Evolutionary conservation across 768 basidiomycete genomes (phyloP).

Genomic region (Lactifluus pinguis): DNA sequence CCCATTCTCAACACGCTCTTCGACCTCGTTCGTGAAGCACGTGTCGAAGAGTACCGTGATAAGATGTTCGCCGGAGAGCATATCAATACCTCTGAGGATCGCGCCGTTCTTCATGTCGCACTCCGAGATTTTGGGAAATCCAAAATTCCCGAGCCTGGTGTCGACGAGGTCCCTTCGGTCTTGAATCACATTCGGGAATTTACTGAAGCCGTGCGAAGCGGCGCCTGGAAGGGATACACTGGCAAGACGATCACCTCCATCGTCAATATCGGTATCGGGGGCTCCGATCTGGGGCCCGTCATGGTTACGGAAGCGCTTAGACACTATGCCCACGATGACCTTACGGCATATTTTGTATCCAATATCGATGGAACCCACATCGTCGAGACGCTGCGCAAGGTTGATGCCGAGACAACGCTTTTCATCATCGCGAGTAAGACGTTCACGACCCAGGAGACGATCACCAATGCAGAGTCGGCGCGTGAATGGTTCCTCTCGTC

Average conservation of each 20-base stretch:
- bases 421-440: slow-evolving; percentile 99
- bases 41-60: slow-evolving; percentile 76
- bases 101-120: slow-evolving; percentile 92
- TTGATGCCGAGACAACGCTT: slow-evolving; percentile 86
- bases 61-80: slow-evolving; percentile 94
- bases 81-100: slow-evolving; percentile 98
- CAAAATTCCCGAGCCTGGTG: slow-evolving; percentile 72
- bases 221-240: slow-evolving; percentile 94
- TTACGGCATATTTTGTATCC: slow-evolving; percentile 83
- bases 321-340: slow-evolving; percentile 81
- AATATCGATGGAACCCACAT: slow-evolving; percentile 99
- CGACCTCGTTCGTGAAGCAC: slow-evolving; percentile 74
- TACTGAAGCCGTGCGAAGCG: slow-evolving; percentile 73
- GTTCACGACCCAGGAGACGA: slow-evolving; percentile 99
- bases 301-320: slow-evolving; percentile 99
- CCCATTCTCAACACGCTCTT: slow-evolving; percentile 74
- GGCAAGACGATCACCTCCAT: slow-evolving; percentile 90
- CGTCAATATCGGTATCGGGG: slow-evolving; percentile 99
- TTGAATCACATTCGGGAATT: slow-evolving; percentile 90
- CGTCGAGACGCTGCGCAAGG: slow-evolving; percentile 72
- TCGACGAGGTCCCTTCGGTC: slow-evolving; percentile 72
- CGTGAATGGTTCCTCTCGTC: slow-evolving; percentile 85
- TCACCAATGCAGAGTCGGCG: slow-evolving; percentile 94
- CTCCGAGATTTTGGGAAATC: slow-evolving; percentile 75
- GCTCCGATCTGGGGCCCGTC: slow-evolving; percentile 94